phyloP scores from a whole-genome alignment of 805 yeast genomes.

The Ogataea sp. region DNA sequence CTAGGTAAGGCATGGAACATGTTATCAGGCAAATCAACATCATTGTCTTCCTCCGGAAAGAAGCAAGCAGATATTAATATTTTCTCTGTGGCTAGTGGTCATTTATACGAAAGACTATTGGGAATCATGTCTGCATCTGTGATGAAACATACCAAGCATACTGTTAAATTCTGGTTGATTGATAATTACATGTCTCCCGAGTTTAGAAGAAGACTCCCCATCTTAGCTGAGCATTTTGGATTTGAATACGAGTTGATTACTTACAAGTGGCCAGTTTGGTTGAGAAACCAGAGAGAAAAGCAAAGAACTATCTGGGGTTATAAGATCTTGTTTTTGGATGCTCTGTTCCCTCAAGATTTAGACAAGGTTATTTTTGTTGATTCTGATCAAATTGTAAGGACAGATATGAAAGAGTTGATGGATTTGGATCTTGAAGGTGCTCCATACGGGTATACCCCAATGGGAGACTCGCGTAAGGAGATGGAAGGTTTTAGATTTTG shows the following conservation, averaged over 20 bases:
- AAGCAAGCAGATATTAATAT: constrained; percentile 62
- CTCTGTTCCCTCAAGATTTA: constrained; percentile 71
- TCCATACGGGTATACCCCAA: constrained; percentile 81
- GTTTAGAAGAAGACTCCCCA: constrained; percentile 53
- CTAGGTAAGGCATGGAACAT: not conserved
- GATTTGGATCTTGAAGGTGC: constrained; percentile 69
- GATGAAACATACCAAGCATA: constrained; percentile 50
- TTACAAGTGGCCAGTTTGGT: constrained; percentile 91
- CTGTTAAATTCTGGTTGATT: constrained; percentile 79
- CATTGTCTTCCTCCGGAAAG: not conserved
- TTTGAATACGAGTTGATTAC: constrained; percentile 73
- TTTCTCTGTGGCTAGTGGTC: constrained; percentile 80
- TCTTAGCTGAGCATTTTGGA: constrained; percentile 46
- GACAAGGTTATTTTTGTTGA: constrained; percentile 78
- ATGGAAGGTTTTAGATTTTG: constrained; percentile 87
- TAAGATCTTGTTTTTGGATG: constrained; percentile 80
- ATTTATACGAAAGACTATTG: constrained; percentile 62
- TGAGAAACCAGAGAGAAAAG: constrained; percentile 67
- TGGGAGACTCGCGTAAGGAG: constrained; percentile 73
- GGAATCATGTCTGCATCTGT: constrained; percentile 80
- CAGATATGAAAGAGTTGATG: constrained; percentile 63
- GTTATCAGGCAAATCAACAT: not conserved
- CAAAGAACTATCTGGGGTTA: constrained; percentile 84
- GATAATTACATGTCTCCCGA: constrained; percentile 74
- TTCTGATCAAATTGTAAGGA: constrained; percentile 74